These are phyloP conservation scores for Halteria grandinella DNA, from an alignment of 73 alveolate genomes.

Conservation along the genomic window DNA sequence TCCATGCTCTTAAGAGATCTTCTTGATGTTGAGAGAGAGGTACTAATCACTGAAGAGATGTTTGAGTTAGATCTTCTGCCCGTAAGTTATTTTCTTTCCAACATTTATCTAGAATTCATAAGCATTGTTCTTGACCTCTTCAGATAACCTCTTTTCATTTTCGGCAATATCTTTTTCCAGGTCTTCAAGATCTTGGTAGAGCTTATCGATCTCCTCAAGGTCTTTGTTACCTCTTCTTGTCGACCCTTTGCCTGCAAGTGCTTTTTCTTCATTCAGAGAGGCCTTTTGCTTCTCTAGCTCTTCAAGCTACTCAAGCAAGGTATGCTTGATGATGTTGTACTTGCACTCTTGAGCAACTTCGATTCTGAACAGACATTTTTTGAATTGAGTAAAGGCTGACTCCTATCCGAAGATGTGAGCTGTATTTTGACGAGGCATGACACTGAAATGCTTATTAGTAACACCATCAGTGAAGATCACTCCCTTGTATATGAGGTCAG, in stretches of 20 bases:
- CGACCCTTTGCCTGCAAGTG: not conserved
- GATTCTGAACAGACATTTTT: constrained; percentile 51
- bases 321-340: not conserved
- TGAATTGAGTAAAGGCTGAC: not conserved
- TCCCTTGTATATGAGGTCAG: constrained; percentile 60
- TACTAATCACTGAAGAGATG: constrained; percentile 52
- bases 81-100: constrained; percentile 58
- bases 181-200: not conserved
- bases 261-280: not conserved
- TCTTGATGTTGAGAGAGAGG: constrained; percentile 42
- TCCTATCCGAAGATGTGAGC: not conserved
- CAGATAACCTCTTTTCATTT: constrained; percentile 8
- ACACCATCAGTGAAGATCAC: constrained; percentile 45
- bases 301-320: not conserved
- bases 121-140: constrained; percentile 43
- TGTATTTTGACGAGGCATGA: constrained; percentile 12
- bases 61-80: constrained; percentile 47
- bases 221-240: not conserved
- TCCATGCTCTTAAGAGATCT: constrained; percentile 54
- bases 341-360: constrained; percentile 50
- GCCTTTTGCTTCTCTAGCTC: constrained; percentile 44
- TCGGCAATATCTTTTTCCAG: not conserved
- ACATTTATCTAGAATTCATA: constrained; percentile 43
- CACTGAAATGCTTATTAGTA: constrained; percentile 32
- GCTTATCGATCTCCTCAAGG: not conserved